A percentile compares a stretch with the other conserved stretches of the same genome.
Evolutionary conservation across 2,329 filamentous ascomycete species (phyloP).

Genomic region (Pseudopithomyces chartarum): DNA sequence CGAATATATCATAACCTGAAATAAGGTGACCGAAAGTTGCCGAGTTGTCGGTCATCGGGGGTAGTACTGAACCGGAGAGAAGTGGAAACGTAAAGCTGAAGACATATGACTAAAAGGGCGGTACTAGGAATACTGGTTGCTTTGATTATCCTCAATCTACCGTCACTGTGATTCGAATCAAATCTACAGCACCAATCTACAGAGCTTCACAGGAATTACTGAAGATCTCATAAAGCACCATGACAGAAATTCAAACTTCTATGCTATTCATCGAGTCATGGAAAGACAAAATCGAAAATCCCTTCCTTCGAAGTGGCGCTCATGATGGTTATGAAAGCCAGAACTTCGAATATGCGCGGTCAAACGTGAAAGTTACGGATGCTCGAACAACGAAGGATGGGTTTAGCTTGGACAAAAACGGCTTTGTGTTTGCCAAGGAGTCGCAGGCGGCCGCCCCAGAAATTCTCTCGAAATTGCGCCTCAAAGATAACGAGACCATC

Average conservation of each 20-base stretch:
- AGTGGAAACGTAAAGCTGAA: too few species aligned
- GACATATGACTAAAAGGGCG: too few species aligned
- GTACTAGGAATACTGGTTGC: too few species aligned
- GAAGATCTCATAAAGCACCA: background rate
- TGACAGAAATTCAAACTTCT: background rate
- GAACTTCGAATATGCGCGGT: slow-evolving; percentile 5
- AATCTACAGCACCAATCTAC: too few species aligned
- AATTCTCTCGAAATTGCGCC: slow-evolving; percentile 4
- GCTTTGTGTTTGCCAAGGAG: slow-evolving; percentile 15
- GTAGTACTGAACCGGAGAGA: too few species aligned
- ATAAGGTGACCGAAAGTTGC: too few species aligned
- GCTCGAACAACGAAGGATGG: slow-evolving; percentile 2
- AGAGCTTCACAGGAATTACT: too few species aligned
- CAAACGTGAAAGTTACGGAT: slow-evolving; percentile 6
- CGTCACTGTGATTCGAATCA: too few species aligned
- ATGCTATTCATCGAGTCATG: slow-evolving; percentile 18
- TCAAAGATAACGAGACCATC: slow-evolving; percentile 8
- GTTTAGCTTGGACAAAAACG: slow-evolving; percentile 18
- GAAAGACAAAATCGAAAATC: slow-evolving; percentile 3
- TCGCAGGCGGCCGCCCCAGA: background rate
- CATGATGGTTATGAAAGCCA: background rate
- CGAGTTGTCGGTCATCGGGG: too few species aligned
- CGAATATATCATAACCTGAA: background rate
- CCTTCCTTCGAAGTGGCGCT: slow-evolving; percentile 14
- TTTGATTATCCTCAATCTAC: too few species aligned